Evolutionary conservation across 768 basidiomycete genomes (phyloP).

Genomic region (Amanita pseudoporphyria): DNA sequence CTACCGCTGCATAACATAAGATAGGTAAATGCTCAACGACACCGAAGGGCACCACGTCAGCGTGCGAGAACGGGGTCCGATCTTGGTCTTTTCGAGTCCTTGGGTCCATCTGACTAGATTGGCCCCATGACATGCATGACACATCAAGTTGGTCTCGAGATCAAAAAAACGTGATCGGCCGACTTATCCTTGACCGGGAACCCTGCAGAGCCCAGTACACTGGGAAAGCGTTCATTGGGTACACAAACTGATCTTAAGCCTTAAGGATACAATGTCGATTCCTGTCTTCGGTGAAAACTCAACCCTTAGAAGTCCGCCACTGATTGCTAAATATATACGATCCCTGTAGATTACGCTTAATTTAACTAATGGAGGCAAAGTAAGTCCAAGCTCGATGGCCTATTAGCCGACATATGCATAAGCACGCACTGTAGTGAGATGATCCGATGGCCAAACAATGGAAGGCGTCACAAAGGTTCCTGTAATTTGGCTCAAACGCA

Average conservation of each 20-base stretch:
- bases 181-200: background rate
- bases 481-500: too few species aligned
- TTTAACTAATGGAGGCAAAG: too few species aligned
- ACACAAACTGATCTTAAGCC: background rate
- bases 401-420: too few species aligned
- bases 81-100: background rate
- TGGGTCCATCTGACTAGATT: background rate
- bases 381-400: too few species aligned
- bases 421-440: too few species aligned
- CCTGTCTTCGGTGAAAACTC: too few species aligned
- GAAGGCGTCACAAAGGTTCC: too few species aligned
- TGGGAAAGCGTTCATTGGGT: background rate
- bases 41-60: background rate
- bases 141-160: background rate
- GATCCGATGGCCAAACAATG: too few species aligned
- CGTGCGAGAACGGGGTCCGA: background rate
- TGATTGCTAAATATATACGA: too few species aligned
- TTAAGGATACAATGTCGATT: too few species aligned
- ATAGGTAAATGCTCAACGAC: background rate
- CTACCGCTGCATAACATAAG: background rate
- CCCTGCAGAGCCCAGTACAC: background rate
- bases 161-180: background rate
- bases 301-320: too few species aligned
- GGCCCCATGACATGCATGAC: conserved; percentile 1
- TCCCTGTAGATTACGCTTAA: too few species aligned